A percentile compares a stretch with the other conserved stretches of the same genome.
These are phyloP conservation scores for Boletus patriciae DNA, from an alignment of 768 basidiomycete genomes.

Conservation along the genomic window DNA sequence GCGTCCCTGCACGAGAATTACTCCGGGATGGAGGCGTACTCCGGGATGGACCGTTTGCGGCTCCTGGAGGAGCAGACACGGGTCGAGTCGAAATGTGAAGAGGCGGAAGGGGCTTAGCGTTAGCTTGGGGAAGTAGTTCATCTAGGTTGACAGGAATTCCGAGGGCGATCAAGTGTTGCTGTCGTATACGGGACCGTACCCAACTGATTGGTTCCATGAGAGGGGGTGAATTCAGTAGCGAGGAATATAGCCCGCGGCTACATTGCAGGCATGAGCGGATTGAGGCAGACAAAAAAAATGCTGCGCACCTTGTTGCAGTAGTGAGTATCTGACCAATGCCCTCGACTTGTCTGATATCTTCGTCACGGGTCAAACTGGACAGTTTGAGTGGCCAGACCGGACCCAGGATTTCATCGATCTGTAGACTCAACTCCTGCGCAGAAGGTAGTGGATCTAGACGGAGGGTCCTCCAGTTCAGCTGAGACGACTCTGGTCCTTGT, in stretches of 20 bases:
- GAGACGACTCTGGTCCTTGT: constrained; percentile 41
- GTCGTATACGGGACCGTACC: constrained; percentile 87
- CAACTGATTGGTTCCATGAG: constrained; percentile 87
- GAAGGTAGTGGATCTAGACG: constrained; percentile 64
- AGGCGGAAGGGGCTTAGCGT: constrained; percentile 67
- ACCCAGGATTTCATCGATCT: constrained; percentile 63
- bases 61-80: constrained; percentile 74
- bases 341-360: constrained; percentile 74
- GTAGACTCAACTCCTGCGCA: constrained; percentile 52
- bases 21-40: constrained; percentile 36
- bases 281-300: constrained; percentile 20
- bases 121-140: constrained; percentile 75
- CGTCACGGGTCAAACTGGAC: constrained; percentile 57
- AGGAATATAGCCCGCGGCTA: constrained; percentile 79
- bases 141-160: constrained; percentile 95
- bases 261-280: constrained; percentile 16
- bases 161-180: constrained; percentile 87
- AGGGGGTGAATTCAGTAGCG: constrained; percentile 68
- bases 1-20: constrained; percentile 55
- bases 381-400: constrained; percentile 64
- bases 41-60: constrained; percentile 39
- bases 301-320: constrained; percentile 66
- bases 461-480: constrained; percentile 58
- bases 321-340: constrained; percentile 79
- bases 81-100: constrained; percentile 83